These are phyloP conservation scores for Podaxis mareebaensis DNA, from an alignment of 768 basidiomycete species.

Conservation along the genomic window DNA sequence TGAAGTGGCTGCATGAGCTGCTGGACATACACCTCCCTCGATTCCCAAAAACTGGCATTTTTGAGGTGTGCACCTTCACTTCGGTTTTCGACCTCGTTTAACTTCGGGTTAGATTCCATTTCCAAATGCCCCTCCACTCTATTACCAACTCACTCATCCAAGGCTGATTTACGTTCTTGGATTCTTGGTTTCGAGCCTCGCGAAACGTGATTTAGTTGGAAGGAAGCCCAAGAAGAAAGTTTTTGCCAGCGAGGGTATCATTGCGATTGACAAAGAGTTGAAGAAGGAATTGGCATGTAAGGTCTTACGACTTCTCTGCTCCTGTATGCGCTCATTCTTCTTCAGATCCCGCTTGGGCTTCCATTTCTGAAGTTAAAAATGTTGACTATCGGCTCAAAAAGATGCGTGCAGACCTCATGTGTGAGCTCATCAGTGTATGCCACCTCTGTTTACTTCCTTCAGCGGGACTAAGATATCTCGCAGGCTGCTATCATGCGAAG, in stretches of 20 bases:
- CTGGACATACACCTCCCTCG: conserved; percentile 48
- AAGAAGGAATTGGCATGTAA: conserved; percentile 39
- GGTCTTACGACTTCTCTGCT: conserved; percentile 21
- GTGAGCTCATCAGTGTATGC: conserved; percentile 66
- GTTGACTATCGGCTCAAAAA: conserved; percentile 52
- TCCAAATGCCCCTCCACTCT: conserved; percentile 43
- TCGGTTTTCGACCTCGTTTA: conserved; percentile 19
- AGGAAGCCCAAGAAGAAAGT: conserved; percentile 71
- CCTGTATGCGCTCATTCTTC: conserved; percentile 9
- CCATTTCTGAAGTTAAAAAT: conserved; percentile 47
- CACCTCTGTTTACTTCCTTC: not conserved
- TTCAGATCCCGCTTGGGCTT: conserved; percentile 58
- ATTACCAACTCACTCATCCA: conserved; percentile 67
- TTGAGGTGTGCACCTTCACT: conserved; percentile 26
- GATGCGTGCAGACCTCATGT: conserved; percentile 70
- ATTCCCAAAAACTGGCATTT: conserved; percentile 31
- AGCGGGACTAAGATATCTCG: not conserved
- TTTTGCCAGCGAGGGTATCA: conserved; percentile 66
- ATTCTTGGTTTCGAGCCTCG: conserved; percentile 64
- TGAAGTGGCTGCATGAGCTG: conserved; percentile 63
- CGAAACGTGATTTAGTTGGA: conserved; percentile 74
- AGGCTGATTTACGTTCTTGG: conserved; percentile 62
- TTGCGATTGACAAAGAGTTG: conserved; percentile 48
- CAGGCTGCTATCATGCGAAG: conserved; percentile 69
- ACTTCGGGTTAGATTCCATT: conserved; percentile 36